Evolutionary conservation across 192 early-diverging fungal species (phyloP).

Genomic region (Phycomyces blakesleeanus): DNA sequence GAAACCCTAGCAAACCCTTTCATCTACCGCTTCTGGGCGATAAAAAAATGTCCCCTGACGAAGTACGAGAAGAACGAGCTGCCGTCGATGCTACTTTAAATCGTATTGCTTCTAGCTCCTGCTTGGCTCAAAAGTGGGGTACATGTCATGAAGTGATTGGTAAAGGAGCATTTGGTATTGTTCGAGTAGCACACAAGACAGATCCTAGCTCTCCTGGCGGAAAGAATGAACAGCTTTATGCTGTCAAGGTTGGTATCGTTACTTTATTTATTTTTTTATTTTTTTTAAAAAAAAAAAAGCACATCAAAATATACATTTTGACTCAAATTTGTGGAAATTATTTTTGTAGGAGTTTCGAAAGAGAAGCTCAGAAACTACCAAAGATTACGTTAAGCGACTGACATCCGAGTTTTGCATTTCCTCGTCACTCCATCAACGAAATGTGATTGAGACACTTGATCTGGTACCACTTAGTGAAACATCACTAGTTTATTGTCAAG

Average conservation of each 20-base stretch:
- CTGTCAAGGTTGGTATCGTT: slow-evolving; percentile 38
- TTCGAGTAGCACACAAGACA: slow-evolving; percentile 37
- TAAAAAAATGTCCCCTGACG: slow-evolving; percentile 13
- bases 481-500: slow-evolving; percentile 49
- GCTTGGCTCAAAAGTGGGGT: slow-evolving; percentile 37
- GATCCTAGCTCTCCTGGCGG: slow-evolving; percentile 22
- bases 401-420: slow-evolving; percentile 81
- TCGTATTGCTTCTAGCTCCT: slow-evolving; percentile 11
- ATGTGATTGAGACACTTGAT: slow-evolving; percentile 79
- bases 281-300: no score
- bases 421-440: slow-evolving; percentile 68
- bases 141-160: slow-evolving; percentile 41
- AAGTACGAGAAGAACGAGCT: slow-evolving; percentile 14
- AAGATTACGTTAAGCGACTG: slow-evolving; percentile 50
- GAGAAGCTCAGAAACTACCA: slow-evolving; percentile 48
- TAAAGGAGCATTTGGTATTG: slow-evolving; percentile 43
- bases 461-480: slow-evolving; percentile 66
- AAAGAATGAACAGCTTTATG: slow-evolving; percentile 35
- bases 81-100: slow-evolving; percentile 10
- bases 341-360: slow-evolving; percentile 80
- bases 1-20: slow-evolving; percentile 7
- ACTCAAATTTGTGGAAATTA: no score
- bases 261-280: slow-evolving; percentile 11
- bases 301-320: no score
- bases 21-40: slow-evolving; percentile 24